phyloP scores from a whole-genome alignment of 352 stramenopile genomes.

The Aphanomyces euteiches region DNA sequence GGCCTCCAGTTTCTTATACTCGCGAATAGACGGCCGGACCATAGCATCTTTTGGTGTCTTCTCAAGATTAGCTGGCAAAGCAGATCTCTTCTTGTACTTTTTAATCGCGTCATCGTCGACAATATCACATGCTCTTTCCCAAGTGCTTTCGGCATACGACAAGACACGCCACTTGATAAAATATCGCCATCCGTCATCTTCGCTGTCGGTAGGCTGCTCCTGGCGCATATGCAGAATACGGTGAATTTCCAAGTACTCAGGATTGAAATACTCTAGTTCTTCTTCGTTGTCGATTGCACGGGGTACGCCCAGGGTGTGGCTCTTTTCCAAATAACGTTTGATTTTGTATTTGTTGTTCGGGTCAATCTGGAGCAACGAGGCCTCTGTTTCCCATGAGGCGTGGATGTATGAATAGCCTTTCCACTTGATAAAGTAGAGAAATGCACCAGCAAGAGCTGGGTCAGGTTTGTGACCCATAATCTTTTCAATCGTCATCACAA shows the following conservation, averaged over 20 bases:
- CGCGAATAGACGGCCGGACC: conserved; percentile 58
- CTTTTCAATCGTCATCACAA: conserved; percentile 84
- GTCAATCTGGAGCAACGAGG: conserved; percentile 74
- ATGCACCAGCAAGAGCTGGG: conserved; percentile 38
- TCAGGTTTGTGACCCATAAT: conserved; percentile 76
- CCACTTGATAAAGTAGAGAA: conserved; percentile 89
- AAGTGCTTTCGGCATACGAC: conserved; percentile 82
- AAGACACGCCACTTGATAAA: conserved; percentile 86
- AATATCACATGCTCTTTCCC: conserved; percentile 82
- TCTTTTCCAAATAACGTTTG: conserved; percentile 85
- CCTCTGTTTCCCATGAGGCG: conserved; percentile 74
- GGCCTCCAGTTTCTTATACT: conserved; percentile 83
- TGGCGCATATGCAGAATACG: conserved; percentile 76
- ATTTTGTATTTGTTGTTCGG: conserved; percentile 84
- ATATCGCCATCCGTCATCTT: conserved; percentile 84
- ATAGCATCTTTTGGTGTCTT: conserved; percentile 35
- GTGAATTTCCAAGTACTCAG: conserved; percentile 87
- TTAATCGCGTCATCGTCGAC: conserved; percentile 80
- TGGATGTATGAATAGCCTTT: conserved; percentile 88
- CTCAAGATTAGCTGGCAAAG: conserved; percentile 62
- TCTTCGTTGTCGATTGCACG: conserved; percentile 31
- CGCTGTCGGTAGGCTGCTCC: conserved; percentile 37
- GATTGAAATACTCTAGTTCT: conserved; percentile 87
- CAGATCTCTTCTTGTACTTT: conserved; percentile 56
- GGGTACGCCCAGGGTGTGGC: conserved; percentile 35